Base-by-base conservation (phyloP, 2,329 filamentous ascomycete genomes). In the Fusarium caatingaense region DNA sequence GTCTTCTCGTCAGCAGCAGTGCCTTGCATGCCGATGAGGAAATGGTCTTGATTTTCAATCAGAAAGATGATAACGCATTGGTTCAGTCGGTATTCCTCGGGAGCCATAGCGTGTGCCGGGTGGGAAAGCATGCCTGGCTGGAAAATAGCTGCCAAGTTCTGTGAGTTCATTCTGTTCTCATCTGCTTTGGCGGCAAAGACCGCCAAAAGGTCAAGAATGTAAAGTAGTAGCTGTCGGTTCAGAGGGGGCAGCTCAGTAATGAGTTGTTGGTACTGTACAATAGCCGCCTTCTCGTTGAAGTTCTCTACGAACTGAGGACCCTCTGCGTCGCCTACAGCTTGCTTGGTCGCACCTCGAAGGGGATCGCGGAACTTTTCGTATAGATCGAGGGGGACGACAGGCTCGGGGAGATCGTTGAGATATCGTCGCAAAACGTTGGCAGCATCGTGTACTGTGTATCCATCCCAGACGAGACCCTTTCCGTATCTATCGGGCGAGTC, bases 11-110 rank as follows among this genome's bases (percentile, higher is more conserved):
- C 94, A n/a, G 94, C 93, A n/a, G 90, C 94, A n/a, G 94, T 98
- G 46, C 96, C 96, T 77, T 94, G 93, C 96, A 99, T 99, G 58
- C 96, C 96, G 70, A 99, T 97, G 71, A 99, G 84, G 84, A 99
- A 99, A 80, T 97, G 93, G 76, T 99, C 96, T 79, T 99, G 96
- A 76, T 99, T 97, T 78, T 98, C 94, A 72, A 99, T 99, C 73
- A 99, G 83, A 80, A 99, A 99, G 53, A 99, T 97, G 69, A 99
- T 87, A 21, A 99, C 95, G 75, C 96, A 95, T 84, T 99, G 96
- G 78, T 97, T 98, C 8, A 99, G 84, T 32, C 93, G 91, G 78
- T 99, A 99, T 77, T 98, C 95, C 60, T 92, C 89, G 0, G 96
- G 96, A 1, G 93, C 91, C 95, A 99, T 98, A 76, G 97, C 94